Base-by-base conservation (phyloP, 768 basidiomycete genomes). In the Russula vinacea region DNA sequence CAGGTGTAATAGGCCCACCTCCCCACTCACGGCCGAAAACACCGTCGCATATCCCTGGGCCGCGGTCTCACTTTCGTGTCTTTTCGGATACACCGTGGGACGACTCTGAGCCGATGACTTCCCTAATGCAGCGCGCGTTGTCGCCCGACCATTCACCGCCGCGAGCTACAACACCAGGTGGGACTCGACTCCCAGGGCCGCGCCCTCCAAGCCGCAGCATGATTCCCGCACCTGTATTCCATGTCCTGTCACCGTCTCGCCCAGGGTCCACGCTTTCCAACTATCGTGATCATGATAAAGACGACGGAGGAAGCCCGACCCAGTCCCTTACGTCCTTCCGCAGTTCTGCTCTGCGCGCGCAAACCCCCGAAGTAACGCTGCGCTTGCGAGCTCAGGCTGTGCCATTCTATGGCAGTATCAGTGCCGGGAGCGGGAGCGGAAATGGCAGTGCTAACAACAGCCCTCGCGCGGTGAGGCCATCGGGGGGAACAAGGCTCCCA, bases 121-220 rank as follows among this genome's bases (percentile, higher is more conserved):
- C 79, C 4, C 68, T 80, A 33, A 78, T 82, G 77, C 82, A 82
- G 65, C 84, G 89, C 49, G 81, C 88, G 1, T 77, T 88, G 63
- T 90, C 90, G 1, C 85, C 88, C 6, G 77, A 85, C 9, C 78
- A 79, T 64, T 63, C 69, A 29, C 60, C 62, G 29, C 50, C 62
- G 29, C 74, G 77, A 53, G 68, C 78, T 22, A 72, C 74, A 49
- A 78, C 81, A 24, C 81, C 83, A 1, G 74, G 74, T 32, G 73
- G 77, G 71, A 54, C 76, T 35, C 76, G 73, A 51, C 69, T 73
- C 16, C 87, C 85, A 70, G 84, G 84, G 33, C 82, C 85, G 13
- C 81, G 90, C 39, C 90, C 90, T 33, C 89, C 90, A 1, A 91
- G 90, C 70, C 83, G 88, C 59, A 93, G 92, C 6, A 88, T 84